Evolutionary conservation across 2,329 filamentous ascomycete genomes (phyloP).

Genomic region (Cyanodermella asteris): DNA sequence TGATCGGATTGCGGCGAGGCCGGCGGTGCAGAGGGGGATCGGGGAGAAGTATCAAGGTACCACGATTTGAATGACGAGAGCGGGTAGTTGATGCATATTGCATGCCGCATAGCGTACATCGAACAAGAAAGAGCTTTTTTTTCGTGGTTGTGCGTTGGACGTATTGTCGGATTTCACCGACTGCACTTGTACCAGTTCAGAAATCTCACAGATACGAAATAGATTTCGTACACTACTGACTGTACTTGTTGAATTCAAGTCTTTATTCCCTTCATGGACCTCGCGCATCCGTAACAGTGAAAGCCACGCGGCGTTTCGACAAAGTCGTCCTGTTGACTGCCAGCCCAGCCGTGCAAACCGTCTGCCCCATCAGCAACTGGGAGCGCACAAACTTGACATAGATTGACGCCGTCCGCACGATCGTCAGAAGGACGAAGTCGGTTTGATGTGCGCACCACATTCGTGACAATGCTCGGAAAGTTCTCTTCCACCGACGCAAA

Average conservation of each 20-base stretch:
- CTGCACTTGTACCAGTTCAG: no score
- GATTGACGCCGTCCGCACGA: slow-evolving; percentile 12
- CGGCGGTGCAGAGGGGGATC: slow-evolving; percentile 25
- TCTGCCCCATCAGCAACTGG: slow-evolving; percentile 41
- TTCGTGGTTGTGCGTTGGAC: no score
- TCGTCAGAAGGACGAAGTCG: slow-evolving; percentile 40
- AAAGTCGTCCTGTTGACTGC: slow-evolving; percentile 25
- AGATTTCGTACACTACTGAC: no score
- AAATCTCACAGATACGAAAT: no score
- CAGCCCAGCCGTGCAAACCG: slow-evolving; percentile 35
- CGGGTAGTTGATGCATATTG: no score
- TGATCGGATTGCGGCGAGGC: slow-evolving; percentile 26
- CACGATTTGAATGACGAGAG: no score
- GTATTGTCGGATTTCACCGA: no score
- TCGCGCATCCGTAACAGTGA: slow-evolving; percentile 22
- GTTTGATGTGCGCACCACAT: slow-evolving; percentile 79
- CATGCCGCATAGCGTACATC: no score
- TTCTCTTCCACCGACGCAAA: slow-evolving; percentile 68
- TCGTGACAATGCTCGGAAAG: slow-evolving; percentile 80
- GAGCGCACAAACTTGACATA: slow-evolving; percentile 49
- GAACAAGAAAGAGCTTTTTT: no score
- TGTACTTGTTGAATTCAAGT: no score
- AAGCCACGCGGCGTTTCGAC: background rate
- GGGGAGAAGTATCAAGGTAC: slow-evolving; percentile 19
- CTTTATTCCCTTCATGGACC: no score